Evolutionary conservation across 176 grass and related monocot species (phyloP).

Genomic region (Raddia guianensis): DNA sequence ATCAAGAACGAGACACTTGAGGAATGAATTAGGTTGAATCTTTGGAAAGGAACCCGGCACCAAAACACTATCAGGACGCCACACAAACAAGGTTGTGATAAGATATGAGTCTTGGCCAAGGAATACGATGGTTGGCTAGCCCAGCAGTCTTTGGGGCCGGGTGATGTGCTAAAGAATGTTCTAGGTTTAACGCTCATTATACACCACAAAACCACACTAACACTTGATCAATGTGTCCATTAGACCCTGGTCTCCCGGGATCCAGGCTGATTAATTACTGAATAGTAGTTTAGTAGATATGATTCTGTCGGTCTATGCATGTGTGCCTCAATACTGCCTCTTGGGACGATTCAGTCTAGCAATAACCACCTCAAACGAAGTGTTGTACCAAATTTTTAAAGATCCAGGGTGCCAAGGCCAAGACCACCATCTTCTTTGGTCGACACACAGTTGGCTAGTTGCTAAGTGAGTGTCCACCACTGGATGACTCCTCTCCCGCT

Average conservation of each 20-base stretch:
- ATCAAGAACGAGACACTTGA: neutral
- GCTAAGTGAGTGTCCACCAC: too few relatives aligned
- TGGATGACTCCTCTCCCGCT: too few relatives aligned
- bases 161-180: conserved; percentile 5
- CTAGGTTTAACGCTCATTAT: neutral
- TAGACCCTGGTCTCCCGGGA: neutral
- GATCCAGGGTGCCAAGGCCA: too few relatives aligned
- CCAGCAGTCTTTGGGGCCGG: neutral
- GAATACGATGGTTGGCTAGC: neutral
- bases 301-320: neutral
- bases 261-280: neutral
- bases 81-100: neutral
- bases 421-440: too few relatives aligned
- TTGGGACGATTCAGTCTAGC: too few relatives aligned
- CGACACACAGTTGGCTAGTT: too few relatives aligned
- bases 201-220: neutral
- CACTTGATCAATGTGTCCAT: neutral
- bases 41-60: conserved; percentile 1
- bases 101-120: neutral
- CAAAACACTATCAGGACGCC: neutral
- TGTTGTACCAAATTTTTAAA: too few relatives aligned
- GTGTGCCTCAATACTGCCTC: too few relatives aligned
- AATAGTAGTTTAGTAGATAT: neutral
- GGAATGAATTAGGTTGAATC: neutral
- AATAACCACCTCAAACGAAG: too few relatives aligned